Base-by-base conservation (phyloP, 1,139 yeast genomes). In the Protomyces macrosporus region DNA sequence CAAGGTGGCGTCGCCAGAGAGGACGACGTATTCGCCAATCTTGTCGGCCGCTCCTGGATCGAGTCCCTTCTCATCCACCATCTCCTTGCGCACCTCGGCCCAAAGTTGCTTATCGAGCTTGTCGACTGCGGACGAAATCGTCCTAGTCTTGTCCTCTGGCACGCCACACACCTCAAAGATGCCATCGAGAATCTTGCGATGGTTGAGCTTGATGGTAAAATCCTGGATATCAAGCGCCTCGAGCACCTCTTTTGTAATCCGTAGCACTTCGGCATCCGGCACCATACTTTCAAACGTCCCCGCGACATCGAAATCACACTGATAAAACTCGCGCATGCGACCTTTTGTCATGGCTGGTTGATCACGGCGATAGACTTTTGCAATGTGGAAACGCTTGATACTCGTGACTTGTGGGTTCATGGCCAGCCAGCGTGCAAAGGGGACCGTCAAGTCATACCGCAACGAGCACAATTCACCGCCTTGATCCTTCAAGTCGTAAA, bases 331-430 rank as follows among this genome's bases (percentile, higher is more conserved):
- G 82, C 98, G 87, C 98, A 93, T 93, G 77, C 98, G 85, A 66
- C 98, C 98, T 77, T 93, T 93, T 65, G 98, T 91, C 98, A 93
- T 93, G 14, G 98, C 98, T 4, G 98, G 98, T 77, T 93, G 98
- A 75, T 93, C 98, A 78, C 98, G 87, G 78, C 98, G 84, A 78
- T 93, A 93, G 63, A 93, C 98, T 77, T 93, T 93, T 70, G 98
- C 98, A 70, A 93, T 89, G 78, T 93, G 98, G 76, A 85, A 93
- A 74, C 98, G 83, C 78, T 93, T 93, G 76, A 93, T 93, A 73
- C 81, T 84, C 71, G 89, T 87, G 68, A 93, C 82, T 14, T 70
- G 69, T 72, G 89, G 90, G 79, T 93, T 93, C 87, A 90, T 87
- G 42, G 98, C 98, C 65, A 93, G 95, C 73, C 83, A 93, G 75